phyloP scores from a whole-genome alignment of 2,329 filamentous ascomycete genomes.

The Clarireedia hainanense region DNA sequence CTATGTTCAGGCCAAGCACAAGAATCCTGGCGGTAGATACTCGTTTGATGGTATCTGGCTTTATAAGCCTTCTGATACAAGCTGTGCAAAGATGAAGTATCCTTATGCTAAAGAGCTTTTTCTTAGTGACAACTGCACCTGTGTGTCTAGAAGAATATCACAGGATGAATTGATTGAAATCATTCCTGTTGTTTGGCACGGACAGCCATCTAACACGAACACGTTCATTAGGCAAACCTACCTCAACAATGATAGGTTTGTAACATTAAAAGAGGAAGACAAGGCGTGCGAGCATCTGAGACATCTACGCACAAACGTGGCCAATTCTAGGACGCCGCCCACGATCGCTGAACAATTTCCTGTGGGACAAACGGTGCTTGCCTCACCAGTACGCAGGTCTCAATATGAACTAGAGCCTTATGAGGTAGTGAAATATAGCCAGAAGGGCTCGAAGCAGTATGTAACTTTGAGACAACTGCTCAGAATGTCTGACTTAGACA shows the following conservation, averaged over 20 bases:
- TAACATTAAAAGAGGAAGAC: conserved; percentile 47
- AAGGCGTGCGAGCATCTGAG: conserved; percentile 41
- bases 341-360: conserved; percentile 29
- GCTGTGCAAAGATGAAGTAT: conserved; percentile 60
- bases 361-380: conserved; percentile 50
- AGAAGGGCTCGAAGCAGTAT: conserved; percentile 20
- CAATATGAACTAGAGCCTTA: conserved; percentile 47
- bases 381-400: conserved; percentile 34
- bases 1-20: conserved; percentile 52
- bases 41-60: conserved; percentile 65
- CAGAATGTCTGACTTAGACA: conserved; percentile 39
- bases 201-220: conserved; percentile 36
- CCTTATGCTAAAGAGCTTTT: conserved; percentile 68
- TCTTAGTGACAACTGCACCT: conserved; percentile 69
- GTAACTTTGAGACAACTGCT: conserved; percentile 44
- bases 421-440: conserved; percentile 41
- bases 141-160: conserved; percentile 38
- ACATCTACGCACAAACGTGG: conserved; percentile 4
- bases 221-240: conserved; percentile 69
- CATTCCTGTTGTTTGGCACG: conserved; percentile 51
- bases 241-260: conserved; percentile 51
- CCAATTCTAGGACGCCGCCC: background rate
- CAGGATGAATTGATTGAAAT: conserved; percentile 49
- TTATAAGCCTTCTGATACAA: conserved; percentile 63
- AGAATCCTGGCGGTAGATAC: conserved; percentile 28